Conservation (phyloP, 306 rosid species). For the Glycyrrhiza uralensis region DNA sequence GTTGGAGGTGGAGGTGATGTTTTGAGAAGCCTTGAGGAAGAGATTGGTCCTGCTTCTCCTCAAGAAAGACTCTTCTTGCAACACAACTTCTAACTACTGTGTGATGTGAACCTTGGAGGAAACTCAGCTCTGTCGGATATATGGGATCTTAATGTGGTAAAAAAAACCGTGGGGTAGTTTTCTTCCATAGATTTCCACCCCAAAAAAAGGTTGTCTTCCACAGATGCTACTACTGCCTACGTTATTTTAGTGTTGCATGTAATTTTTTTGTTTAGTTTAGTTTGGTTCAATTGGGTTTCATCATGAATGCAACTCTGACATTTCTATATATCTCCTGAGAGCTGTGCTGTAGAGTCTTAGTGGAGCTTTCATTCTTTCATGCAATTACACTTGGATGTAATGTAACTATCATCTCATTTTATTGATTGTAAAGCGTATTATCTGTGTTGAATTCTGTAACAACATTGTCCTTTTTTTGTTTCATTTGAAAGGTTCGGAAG, state of each 20-base stretch:
- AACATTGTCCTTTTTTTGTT: neutral
- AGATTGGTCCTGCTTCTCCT: slow-evolving; percentile 97
- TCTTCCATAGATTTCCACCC: neutral
- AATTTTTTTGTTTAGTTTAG: neutral
- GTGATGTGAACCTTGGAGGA: slow-evolving; percentile 33
- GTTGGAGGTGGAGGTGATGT: slow-evolving; percentile 61
- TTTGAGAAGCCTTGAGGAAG: slow-evolving; percentile 91
- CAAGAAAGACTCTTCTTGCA: slow-evolving; percentile 76
- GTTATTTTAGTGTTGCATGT: slow-evolving; percentile 10
- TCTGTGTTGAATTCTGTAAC: neutral
- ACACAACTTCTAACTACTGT: slow-evolving; percentile 61
- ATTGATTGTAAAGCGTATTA: neutral
- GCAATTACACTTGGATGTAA: slow-evolving; percentile 5
- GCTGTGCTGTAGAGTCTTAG: neutral
- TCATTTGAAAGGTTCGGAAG: neutral
- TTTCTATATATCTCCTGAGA: neutral
- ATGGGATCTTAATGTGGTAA: neutral
- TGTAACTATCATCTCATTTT: slow-evolving; percentile 18
- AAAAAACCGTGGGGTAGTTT: neutral
- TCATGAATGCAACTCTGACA: slow-evolving; percentile 14
- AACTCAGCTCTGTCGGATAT: neutral
- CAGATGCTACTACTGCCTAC: neutral
- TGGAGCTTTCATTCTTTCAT: slow-evolving; percentile 5
- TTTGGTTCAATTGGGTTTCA: neutral
- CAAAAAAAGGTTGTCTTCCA: neutral